Evolutionary conservation across 768 basidiomycete genomes (phyloP).

Genomic region (Lactarius sp.): DNA sequence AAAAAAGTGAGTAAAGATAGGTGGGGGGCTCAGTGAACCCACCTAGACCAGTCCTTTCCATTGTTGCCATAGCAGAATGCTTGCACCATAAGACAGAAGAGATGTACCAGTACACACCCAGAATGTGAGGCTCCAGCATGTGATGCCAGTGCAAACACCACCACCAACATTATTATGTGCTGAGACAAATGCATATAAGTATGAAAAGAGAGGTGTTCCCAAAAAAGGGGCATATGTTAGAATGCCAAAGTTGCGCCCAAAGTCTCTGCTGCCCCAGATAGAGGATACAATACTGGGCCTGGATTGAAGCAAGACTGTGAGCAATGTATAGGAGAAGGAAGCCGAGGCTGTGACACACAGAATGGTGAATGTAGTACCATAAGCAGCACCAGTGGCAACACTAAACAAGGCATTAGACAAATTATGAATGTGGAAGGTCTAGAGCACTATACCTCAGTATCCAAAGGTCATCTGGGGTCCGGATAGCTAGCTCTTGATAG

Average conservation of each 20-base stretch:
- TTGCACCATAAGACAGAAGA: slow-evolving; percentile 39
- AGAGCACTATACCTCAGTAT: slow-evolving; percentile 50
- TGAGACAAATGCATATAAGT: slow-evolving; percentile 64
- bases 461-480: slow-evolving; percentile 56
- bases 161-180: slow-evolving; percentile 45
- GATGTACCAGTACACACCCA: slow-evolving; percentile 41
- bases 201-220: slow-evolving; percentile 73
- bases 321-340: neutral
- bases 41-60: slow-evolving; percentile 56
- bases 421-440: neutral
- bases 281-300: slow-evolving; percentile 69
- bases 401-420: slow-evolving; percentile 34
- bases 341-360: slow-evolving; percentile 44
- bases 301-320: slow-evolving; percentile 9
- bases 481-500: slow-evolving; percentile 50
- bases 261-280: slow-evolving; percentile 64
- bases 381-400: slow-evolving; percentile 60
- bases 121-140: slow-evolving; percentile 69
- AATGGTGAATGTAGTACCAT: slow-evolving; percentile 67
- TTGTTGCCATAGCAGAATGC: slow-evolving; percentile 52
- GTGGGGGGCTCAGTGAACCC: neutral
- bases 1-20: neutral
- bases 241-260: slow-evolving; percentile 74
- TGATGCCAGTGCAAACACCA: slow-evolving; percentile 49
- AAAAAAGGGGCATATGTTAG: slow-evolving; percentile 71